Percentiles rank a stretch among this genome's conserved stretches.
These are phyloP conservation scores for Crithidia thermophila DNA, from an alignment of 208 protist species.

Conservation along the genomic window DNA sequence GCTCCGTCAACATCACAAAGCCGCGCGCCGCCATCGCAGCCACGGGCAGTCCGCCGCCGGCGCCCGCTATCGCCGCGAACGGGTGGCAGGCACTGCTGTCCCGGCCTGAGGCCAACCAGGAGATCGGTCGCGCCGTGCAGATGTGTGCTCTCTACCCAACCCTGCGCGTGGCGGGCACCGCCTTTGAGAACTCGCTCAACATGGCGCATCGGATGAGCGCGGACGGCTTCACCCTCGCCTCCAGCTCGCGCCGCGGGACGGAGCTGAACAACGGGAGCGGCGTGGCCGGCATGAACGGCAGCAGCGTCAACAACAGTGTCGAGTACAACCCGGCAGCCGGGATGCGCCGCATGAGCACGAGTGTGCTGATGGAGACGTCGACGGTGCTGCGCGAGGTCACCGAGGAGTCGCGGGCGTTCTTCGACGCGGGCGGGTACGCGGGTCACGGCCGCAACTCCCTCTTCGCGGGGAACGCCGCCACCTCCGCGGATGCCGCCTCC, in stretches of 20 bases:
- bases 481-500: slow-evolving; percentile 5
- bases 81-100: slow-evolving; percentile 13
- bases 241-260: not conserved
- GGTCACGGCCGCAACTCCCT: slow-evolving; percentile 1
- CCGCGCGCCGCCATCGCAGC: not conserved
- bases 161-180: slow-evolving; percentile 71
- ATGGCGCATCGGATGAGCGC: slow-evolving; percentile 23
- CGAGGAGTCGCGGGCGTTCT: slow-evolving; percentile 21
- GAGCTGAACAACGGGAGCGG: not conserved
- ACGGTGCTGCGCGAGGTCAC: slow-evolving; percentile 29
- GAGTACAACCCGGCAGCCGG: too few relatives aligned
- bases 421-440: slow-evolving; percentile 2
- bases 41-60: not conserved
- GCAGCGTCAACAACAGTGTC: too few relatives aligned
- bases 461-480: not conserved
- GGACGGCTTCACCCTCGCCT: slow-evolving; percentile 9
- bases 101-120: slow-evolving; percentile 14
- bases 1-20: not conserved
- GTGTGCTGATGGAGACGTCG: slow-evolving; percentile 19
- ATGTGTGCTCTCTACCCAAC: slow-evolving; percentile 77
- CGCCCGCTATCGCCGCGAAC: slow-evolving; percentile 2
- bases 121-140: slow-evolving; percentile 50
- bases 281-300: too few relatives aligned
- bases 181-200: slow-evolving; percentile 72
- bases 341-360: slow-evolving; percentile 18